Evolutionary conservation across 805 yeast species (phyloP), one percentile per base, ranked within the genome.

Genomic region (Candida corydali): DNA sequence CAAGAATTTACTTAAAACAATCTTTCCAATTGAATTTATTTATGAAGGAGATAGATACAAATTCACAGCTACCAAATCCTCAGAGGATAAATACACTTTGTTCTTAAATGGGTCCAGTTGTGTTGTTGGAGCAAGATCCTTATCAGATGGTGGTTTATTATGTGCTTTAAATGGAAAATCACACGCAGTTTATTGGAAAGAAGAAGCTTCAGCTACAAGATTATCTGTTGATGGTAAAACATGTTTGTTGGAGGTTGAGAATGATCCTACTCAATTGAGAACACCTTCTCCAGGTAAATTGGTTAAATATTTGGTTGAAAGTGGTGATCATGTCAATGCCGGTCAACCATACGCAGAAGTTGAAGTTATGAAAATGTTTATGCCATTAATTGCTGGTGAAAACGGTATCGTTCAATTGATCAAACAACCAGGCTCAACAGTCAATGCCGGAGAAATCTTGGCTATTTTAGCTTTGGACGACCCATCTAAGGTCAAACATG

Each of bases 351-450:
- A 78, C 55, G 98, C 98, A 28, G 98, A 93, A 69, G 96, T 93
- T 40, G 99, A 93, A 69, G 98, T 93, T 49, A 93, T 93, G 99
- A 93, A 93, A 66, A 93, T 93, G 98, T 88, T 89, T 65, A 93
- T 93, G 97, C 97, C 98, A 34, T 75, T 93, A 52, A 69, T 89
- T 54, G 91, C 97, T 15, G 86, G 81, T 61, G 98, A 91, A 61
- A 83, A 85, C 53, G 99, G 99, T 74, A 71, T 76, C 40, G 86
- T 89, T 37, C 97, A 91, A 68, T 69, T 88, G 29, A 79, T 93
- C 57, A 91, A 93, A 64, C 98, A 93, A 69, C 98, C 98, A 8
- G 99, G 99, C 36, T 83, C 98, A n/a, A 87, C 95, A 18, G 83
- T 93, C 41, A 78, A 78, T 50, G 97, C 97, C 33, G 98, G 98